Evolutionary conservation across 495 filamentous ascomycete species (phyloP).

Genomic region (Lepraria neglecta): DNA sequence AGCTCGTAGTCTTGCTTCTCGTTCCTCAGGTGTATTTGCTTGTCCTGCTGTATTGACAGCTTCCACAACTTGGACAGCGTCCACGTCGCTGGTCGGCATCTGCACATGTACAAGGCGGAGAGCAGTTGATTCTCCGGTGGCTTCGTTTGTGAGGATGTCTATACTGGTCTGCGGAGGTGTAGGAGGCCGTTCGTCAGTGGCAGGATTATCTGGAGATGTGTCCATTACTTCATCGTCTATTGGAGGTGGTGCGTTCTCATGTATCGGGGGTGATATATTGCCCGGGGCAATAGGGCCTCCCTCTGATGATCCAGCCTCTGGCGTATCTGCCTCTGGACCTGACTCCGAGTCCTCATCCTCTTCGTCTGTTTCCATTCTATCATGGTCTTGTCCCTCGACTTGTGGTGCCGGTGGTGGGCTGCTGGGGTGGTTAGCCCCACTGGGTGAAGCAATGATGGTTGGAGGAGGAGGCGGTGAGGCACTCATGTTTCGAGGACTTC

Average conservation of each 20-base stretch:
- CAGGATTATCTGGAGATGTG: constrained; percentile 25
- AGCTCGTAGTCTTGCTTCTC: constrained; percentile 6
- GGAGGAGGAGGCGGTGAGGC: constrained; percentile 10
- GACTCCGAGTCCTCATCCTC: constrained; percentile 24
- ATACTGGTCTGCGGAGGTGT: constrained; percentile 8
- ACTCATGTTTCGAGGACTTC: constrained; percentile 5
- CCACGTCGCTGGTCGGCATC: not conserved
- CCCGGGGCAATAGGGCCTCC: not conserved
- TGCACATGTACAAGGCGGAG: constrained; percentile 16
- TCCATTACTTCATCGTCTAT: constrained; percentile 26
- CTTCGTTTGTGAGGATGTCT: constrained; percentile 6
- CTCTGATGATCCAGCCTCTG: constrained; percentile 15
- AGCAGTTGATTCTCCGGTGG: constrained; percentile 12
- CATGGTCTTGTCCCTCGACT: constrained; percentile 27
- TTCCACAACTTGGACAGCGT: not conserved
- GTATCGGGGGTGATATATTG: no score
- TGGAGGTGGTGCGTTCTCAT: not conserved
- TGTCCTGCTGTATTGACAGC: constrained; percentile 3
- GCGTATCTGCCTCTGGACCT: constrained; percentile 12
- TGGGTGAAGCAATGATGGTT: not conserved
- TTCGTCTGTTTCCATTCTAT: constrained; percentile 31
- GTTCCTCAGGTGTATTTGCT: constrained; percentile 1
- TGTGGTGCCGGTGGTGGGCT: not conserved
- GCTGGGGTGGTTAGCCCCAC: not conserved
- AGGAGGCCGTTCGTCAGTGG: constrained; percentile 3